Conservation (phyloP, 2,329 filamentous ascomycete genomes). For the Dactylellina drechsleri region DNA sequence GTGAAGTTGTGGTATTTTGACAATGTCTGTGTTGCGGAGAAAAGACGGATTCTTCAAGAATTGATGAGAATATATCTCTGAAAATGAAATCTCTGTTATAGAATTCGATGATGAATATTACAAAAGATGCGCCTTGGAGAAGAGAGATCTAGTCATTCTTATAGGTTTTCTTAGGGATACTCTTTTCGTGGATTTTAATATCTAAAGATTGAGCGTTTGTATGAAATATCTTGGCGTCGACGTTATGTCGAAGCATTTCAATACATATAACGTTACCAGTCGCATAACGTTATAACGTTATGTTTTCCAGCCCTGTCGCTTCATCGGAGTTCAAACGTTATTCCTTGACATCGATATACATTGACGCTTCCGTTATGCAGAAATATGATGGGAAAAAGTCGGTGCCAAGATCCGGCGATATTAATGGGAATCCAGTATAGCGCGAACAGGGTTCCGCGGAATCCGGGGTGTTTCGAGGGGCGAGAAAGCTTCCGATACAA, state of each 20-base stretch:
- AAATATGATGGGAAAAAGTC: too few relatives aligned
- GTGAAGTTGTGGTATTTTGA: slow-evolving; percentile 12
- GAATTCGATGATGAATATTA: neutral
- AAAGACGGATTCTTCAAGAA: neutral
- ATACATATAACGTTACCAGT: slow-evolving; percentile 10
- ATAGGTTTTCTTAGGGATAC: neutral
- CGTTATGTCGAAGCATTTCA: neutral
- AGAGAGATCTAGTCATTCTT: slow-evolving; percentile 1
- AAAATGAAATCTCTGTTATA: neutral
- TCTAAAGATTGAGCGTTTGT: too few relatives aligned
- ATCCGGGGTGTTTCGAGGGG: too few relatives aligned
- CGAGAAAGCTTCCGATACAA: too few relatives aligned
- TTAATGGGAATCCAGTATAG: neutral
- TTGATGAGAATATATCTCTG: neutral
- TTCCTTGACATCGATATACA: neutral
- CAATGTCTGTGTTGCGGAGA: neutral
- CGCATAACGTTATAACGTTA: slow-evolving; percentile 50
- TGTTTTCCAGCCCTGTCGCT: slow-evolving; percentile 24
- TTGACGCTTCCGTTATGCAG: neutral
- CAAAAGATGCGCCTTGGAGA: neutral
- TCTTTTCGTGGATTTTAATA: too few relatives aligned
- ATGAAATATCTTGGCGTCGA: neutral
- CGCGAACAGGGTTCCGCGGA: too few relatives aligned
- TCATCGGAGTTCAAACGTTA: neutral
- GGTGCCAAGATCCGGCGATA: neutral